Evolutionary conservation across 345 rosid species (phyloP).

Genomic region (Lumnitzera racemosa): DNA sequence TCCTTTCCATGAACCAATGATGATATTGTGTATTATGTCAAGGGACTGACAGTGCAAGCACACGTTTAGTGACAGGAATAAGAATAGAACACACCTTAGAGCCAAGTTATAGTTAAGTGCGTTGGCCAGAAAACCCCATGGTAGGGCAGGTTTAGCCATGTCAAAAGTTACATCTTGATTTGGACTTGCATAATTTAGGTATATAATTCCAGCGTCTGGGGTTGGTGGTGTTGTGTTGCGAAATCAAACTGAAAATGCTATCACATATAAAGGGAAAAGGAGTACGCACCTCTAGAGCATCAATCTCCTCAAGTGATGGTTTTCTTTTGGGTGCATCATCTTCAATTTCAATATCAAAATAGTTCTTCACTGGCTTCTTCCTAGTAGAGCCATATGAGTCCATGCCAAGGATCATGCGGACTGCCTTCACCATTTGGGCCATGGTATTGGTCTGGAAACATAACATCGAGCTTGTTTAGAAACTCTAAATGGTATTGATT

Average conservation of each 20-base stretch:
- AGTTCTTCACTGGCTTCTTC: slow-evolving; percentile 24
- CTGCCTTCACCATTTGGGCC: slow-evolving; percentile 97
- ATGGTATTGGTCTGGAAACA: slow-evolving; percentile 74
- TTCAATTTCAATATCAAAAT: slow-evolving; percentile 62
- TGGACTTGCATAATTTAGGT: too few species aligned
- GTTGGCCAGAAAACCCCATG: not conserved
- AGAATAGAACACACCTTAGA: too few species aligned
- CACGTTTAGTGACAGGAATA: too few species aligned
- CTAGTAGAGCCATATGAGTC: slow-evolving; percentile 46
- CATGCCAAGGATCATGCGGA: slow-evolving; percentile 76
- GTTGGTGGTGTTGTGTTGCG: too few species aligned
- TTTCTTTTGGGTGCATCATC: slow-evolving; percentile 83
- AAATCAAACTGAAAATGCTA: too few species aligned
- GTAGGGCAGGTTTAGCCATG: not conserved
- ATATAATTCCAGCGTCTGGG: too few species aligned
- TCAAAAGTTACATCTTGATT: not conserved
- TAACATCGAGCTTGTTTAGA: not conserved
- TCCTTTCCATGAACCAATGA: too few species aligned
- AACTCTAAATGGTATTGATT: not conserved
- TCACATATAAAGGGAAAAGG: slow-evolving; percentile 3
- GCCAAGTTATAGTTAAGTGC: not conserved
- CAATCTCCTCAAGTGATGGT: slow-evolving; percentile 92
- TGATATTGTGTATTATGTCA: too few species aligned
- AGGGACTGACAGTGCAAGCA: too few species aligned
- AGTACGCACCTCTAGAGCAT: slow-evolving; percentile 77